Evolutionary conservation across 2,329 filamentous ascomycete genomes (phyloP).

Genomic region (Paecilomyces dactylethromorphus): DNA sequence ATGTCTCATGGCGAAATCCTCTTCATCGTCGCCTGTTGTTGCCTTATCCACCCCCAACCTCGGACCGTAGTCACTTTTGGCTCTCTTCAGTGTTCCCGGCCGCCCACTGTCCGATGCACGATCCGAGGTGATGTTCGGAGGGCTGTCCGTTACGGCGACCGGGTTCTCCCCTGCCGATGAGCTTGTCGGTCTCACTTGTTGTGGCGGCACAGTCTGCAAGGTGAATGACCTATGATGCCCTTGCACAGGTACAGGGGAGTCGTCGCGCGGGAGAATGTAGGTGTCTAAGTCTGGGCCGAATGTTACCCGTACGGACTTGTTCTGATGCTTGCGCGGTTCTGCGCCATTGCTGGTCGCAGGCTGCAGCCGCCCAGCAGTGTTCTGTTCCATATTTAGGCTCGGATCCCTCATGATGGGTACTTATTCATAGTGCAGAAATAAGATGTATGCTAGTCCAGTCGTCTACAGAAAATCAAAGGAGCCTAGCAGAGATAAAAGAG

Average conservation of each 20-base stretch:
- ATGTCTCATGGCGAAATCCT: conserved; percentile 61
- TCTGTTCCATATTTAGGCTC: conserved; percentile 28
- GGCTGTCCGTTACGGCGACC: conserved; percentile 12
- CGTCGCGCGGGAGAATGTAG: conserved; percentile 27
- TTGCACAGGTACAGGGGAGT: conserved; percentile 21
- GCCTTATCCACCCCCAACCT: conserved; percentile 25
- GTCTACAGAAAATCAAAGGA: conserved; percentile 7
- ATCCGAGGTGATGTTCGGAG: conserved; percentile 19
- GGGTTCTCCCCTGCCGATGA: conserved; percentile 20
- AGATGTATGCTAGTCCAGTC: conserved; percentile 1
- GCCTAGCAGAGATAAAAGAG: conserved; percentile 1
- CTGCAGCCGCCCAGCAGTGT: conserved; percentile 15
- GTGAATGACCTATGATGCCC: conserved; percentile 18
- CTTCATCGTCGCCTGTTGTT: conserved; percentile 38
- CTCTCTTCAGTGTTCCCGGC: conserved; percentile 36
- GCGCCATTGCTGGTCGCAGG: conserved; percentile 19
- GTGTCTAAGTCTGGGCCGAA: conserved; percentile 34
- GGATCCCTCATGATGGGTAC: conserved; percentile 30
- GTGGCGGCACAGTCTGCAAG: conserved; percentile 7
- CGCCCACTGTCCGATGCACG: conserved; percentile 24
- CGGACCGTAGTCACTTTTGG: conserved; percentile 50
- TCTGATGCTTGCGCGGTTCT: conserved; percentile 23
- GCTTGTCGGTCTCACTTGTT: conserved; percentile 20
- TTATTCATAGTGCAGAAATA: conserved; percentile 23
- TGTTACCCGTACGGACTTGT: conserved; percentile 31